Base-by-base conservation (phyloP, 2,329 filamentous ascomycete species). In the Monosporascus cannonballus region DNA sequence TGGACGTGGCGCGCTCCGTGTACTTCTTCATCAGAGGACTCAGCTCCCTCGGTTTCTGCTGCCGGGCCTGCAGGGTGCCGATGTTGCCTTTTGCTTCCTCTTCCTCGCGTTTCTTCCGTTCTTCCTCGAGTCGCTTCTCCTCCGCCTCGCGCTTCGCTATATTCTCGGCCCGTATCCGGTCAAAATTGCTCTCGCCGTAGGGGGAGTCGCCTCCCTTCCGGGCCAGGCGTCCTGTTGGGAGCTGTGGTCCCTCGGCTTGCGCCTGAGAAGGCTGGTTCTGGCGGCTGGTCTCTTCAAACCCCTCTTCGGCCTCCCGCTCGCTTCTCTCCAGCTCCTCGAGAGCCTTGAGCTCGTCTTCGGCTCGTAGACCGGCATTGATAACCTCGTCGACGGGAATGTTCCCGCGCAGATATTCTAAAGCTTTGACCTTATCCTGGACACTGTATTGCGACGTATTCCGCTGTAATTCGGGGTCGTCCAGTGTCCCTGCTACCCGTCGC, bases 401-500 rank as follows among this genome's bases (percentile, higher is more conserved):
- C 20, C 72, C 67, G 49, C 84, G 77, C 42, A 87, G 70, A 64
- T 83, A 86, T 36, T 67, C 68, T 51, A 87, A 68, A 1, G 75
- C 83, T 42, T 61, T 71, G 17, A 68, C 64, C 17, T 76, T 69
- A 54, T 81, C 73, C 1, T 66, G 55, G 2, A 66, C 51, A 8
- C 69, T 68, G 57, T 71, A 84, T 9, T 65, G 61, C 2, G 67
- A 67, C 27, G 80, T 83, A 57, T 81, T 76, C 25, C 68, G 57
- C 37, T 69, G 68, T 47, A 80, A 73, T 4, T 69, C 70, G 2
- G 83, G 83, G 61, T 86, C 83, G 11, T 82, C 76, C 42, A 86
- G 71, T 3, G 83, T 85, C 36, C 84, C 84, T 7, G 83, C 81
- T 22, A 87, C 81, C 41, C 84, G 74, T 37, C 82, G 76, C 8